A percentile compares a stretch with the other conserved stretches of the same genome.
Conservation (phyloP, 345 rosid species). For the Eucalyptus tenuipes region DNA sequence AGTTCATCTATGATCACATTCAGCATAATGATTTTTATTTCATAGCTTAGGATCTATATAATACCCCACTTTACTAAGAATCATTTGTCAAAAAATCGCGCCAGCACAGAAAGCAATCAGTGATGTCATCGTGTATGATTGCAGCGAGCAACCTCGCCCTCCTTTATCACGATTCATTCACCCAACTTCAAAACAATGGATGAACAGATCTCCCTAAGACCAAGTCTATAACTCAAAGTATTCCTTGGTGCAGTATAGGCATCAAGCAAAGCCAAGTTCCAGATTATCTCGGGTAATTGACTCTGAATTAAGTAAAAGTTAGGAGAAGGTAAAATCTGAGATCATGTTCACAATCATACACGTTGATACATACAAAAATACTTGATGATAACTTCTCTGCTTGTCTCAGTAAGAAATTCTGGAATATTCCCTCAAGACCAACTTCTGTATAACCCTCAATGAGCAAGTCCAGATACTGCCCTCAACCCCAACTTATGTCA, state of each 20-base stretch:
- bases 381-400: not conserved
- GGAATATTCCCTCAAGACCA: not conserved
- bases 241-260: not conserved
- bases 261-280: not conserved
- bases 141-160: not conserved
- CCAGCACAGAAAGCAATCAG: not conserved
- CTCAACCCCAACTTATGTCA: not conserved
- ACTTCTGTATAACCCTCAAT: not conserved
- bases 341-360: not conserved
- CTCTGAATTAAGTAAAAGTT: not conserved
- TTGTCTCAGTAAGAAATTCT: not conserved
- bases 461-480: not conserved
- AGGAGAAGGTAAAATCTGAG: not conserved
- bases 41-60: not conserved
- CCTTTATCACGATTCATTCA: not conserved
- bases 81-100: not conserved
- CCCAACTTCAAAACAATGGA: not conserved
- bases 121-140: not conserved
- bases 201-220: not conserved
- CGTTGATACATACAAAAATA: not conserved
- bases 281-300: not conserved
- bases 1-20: not conserved
- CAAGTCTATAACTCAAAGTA: not conserved
- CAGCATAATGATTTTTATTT: not conserved
- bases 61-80: not conserved